Evolutionary conservation across 768 basidiomycete species (phyloP).

Genomic region (Cystobasidium onofrii): DNA sequence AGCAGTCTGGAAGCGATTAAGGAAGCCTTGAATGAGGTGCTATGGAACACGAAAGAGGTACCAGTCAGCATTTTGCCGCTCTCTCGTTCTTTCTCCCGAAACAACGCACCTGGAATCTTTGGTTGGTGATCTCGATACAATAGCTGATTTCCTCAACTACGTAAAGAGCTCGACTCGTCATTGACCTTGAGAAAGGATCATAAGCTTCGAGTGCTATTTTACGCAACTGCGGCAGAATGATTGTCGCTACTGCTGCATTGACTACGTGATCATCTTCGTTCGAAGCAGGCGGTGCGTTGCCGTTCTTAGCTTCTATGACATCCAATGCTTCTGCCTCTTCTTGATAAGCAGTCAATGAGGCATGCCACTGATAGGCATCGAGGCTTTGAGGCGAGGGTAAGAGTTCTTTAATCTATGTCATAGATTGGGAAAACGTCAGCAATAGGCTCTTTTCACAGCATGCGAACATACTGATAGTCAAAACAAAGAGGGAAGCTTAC

Average conservation of each 20-base stretch:
- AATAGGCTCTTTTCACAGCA: too few relatives aligned
- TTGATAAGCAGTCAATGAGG: slow-evolving; percentile 44
- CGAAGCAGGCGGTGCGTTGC: slow-evolving; percentile 33
- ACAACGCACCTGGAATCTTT: slow-evolving; percentile 47
- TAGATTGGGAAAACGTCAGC: background rate
- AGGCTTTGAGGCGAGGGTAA: slow-evolving; percentile 37
- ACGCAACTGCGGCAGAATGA: slow-evolving; percentile 45
- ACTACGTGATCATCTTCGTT: slow-evolving; percentile 48
- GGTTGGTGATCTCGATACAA: slow-evolving; percentile 44
- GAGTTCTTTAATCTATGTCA: slow-evolving; percentile 36
- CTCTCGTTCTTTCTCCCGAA: background rate
- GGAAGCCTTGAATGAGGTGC: slow-evolving; percentile 16
- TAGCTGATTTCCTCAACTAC: slow-evolving; percentile 47
- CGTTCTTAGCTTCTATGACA: slow-evolving; percentile 19
- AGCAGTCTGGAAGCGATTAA: background rate
- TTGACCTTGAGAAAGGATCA: slow-evolving; percentile 46
- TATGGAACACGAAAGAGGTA: background rate
- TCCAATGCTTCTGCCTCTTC: slow-evolving; percentile 1
- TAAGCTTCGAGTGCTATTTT: slow-evolving; percentile 43
- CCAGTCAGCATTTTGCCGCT: background rate
- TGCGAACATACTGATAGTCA: too few relatives aligned
- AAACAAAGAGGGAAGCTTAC: slow-evolving; percentile 41
- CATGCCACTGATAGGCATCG: slow-evolving; percentile 47
- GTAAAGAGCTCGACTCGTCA: slow-evolving; percentile 46
- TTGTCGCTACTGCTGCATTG: slow-evolving; percentile 46